These are phyloP conservation scores for Logfia minima DNA, from an alignment of 129 eudicot species.

Conservation along the genomic window DNA sequence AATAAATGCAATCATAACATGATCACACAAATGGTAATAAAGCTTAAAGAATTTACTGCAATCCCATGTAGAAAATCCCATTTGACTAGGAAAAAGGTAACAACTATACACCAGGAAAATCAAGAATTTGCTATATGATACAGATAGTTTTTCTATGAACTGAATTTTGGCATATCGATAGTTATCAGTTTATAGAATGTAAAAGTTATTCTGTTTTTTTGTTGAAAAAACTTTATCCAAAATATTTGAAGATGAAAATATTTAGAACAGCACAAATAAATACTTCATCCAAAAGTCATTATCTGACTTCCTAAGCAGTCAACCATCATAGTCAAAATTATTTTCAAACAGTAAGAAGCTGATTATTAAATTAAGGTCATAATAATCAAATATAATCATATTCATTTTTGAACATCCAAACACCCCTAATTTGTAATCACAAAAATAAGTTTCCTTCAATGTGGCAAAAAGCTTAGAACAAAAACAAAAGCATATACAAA, in stretches of 20 bases:
- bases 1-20: neutral
- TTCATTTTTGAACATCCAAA: neutral
- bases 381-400: neutral
- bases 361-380: neutral
- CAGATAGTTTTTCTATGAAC: neutral
- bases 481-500: neutral
- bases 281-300: neutral
- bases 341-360: neutral
- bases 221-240: neutral
- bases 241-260: neutral
- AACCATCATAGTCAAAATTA: neutral
- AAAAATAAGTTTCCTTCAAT: neutral
- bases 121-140: neutral
- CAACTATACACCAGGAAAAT: neutral
- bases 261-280: neutral
- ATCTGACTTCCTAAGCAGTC: neutral
- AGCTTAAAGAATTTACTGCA: neutral
- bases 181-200: neutral
- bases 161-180: neutral
- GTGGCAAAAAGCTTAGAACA: neutral
- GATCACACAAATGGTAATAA: neutral
- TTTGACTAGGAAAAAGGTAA: slow-evolving; percentile 3
- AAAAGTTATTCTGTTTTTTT: no score
- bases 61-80: neutral
- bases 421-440: neutral